Conservation (phyloP, 2,329 filamentous ascomycete genomes). For the Aureobasidium sp. region DNA sequence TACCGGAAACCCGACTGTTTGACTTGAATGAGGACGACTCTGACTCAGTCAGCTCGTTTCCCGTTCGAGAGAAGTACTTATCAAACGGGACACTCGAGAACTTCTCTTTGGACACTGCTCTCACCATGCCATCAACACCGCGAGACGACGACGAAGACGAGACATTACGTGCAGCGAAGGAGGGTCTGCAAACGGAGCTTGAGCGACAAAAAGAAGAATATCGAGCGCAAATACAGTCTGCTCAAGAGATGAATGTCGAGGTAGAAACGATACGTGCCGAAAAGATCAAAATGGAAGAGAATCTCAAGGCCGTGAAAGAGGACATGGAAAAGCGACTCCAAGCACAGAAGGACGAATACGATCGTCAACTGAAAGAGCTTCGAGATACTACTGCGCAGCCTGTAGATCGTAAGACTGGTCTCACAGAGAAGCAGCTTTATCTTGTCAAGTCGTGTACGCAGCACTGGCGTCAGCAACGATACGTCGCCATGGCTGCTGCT, state of each 20-base stretch:
- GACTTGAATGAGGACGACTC: constrained; percentile 58
- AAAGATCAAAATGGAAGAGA: constrained; percentile 78
- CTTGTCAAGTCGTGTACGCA: constrained; percentile 58
- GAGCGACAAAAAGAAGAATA: constrained; percentile 80
- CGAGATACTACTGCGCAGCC: constrained; percentile 45
- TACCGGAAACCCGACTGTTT: constrained; percentile 46
- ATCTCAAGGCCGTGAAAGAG: constrained; percentile 66
- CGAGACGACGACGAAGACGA: constrained; percentile 72
- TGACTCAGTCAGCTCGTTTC: constrained; percentile 82
- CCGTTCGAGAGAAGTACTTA: constrained; percentile 87
- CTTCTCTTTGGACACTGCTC: constrained; percentile 84
- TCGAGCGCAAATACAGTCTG: constrained; percentile 65
- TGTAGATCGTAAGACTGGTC: constrained; percentile 45
- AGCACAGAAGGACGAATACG: constrained; percentile 74
- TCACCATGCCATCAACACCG: constrained; percentile 92
- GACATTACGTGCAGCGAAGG: constrained; percentile 61
- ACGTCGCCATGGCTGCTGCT: constrained; percentile 87
- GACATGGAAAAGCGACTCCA: constrained; percentile 84
- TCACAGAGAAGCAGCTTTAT: constrained; percentile 64
- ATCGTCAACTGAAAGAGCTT: constrained; percentile 73
- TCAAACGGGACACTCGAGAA: constrained; percentile 83
- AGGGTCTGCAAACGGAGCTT: constrained; percentile 75
- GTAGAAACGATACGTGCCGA: constrained; percentile 77
- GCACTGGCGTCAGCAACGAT: constrained; percentile 77
- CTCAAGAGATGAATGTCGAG: constrained; percentile 67